Evolutionary conservation across 805 yeast species (phyloP).

Genomic region (Ogataea polymorpha): DNA sequence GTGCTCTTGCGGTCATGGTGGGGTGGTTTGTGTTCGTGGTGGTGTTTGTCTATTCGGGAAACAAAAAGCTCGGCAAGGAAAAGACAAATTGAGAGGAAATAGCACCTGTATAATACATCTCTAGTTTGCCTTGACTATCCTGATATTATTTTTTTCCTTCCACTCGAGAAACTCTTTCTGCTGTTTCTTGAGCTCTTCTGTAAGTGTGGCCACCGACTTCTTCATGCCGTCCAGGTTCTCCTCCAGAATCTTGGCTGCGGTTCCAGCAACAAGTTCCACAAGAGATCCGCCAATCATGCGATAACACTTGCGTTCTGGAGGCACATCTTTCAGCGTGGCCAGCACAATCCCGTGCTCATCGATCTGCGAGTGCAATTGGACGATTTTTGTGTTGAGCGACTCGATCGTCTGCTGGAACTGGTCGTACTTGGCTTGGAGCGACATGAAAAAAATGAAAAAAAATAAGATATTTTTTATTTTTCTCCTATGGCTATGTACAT

Average conservation of each 20-base stretch:
- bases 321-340: conserved; percentile 50
- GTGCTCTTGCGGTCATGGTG: conserved; percentile 62
- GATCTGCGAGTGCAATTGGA: conserved; percentile 47
- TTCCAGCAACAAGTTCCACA: conserved; percentile 77
- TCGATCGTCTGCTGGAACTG: conserved; percentile 48
- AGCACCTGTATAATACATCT: conserved; percentile 5
- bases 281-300: conserved; percentile 94
- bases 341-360: conserved; percentile 51
- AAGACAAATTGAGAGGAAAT: conserved; percentile 19
- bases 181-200: conserved; percentile 37
- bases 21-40: conserved; percentile 80
- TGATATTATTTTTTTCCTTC: conserved; percentile 49
- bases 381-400: conserved; percentile 43
- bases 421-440: conserved; percentile 48
- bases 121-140: conserved; percentile 37
- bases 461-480: too few relatives aligned
- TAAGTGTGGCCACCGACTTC: conserved; percentile 37
- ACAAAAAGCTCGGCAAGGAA: conserved; percentile 21
- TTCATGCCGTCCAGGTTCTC: conserved; percentile 51
- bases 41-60: conserved; percentile 47
- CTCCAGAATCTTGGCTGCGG: conserved; percentile 61
- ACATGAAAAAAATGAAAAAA: conserved; percentile 3
- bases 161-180: conserved; percentile 44
- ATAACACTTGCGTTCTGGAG: conserved; percentile 70
- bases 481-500: conserved; percentile 3